Evolutionary conservation across 164 flowering plant species (phyloP).

Genomic region (Annona cherimola): DNA sequence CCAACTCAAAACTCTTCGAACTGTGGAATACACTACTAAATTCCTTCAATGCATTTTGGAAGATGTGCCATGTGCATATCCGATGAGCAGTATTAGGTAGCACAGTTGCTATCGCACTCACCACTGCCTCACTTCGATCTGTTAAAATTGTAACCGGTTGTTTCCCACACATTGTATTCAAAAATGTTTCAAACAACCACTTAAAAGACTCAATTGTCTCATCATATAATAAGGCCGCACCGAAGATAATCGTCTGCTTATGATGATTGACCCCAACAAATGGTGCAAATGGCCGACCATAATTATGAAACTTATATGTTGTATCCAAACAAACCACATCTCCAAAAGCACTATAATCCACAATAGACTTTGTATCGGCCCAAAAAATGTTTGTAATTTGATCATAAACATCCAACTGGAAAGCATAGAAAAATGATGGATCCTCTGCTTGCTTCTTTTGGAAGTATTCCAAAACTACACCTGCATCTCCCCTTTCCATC

Average conservation of each 20-base stretch:
- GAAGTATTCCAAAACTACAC: slow-evolving; percentile 10
- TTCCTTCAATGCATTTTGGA: slow-evolving; percentile 9
- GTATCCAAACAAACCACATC: slow-evolving; percentile 23
- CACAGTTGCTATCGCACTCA: slow-evolving; percentile 17
- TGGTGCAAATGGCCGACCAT: slow-evolving; percentile 16
- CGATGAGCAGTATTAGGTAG: slow-evolving; percentile 16
- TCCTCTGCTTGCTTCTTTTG: slow-evolving; percentile 5
- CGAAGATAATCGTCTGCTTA: slow-evolving; percentile 16
- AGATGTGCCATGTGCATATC: slow-evolving; percentile 15
- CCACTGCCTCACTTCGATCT: slow-evolving; percentile 11
- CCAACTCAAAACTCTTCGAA: background rate
- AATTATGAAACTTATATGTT: slow-evolving; percentile 2
- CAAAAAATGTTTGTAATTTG: slow-evolving; percentile 15
- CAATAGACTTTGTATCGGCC: slow-evolving; percentile 15
- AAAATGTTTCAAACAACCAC: slow-evolving; percentile 19
- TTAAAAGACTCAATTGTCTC: slow-evolving; percentile 13
- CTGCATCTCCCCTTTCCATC: slow-evolving; percentile 1
- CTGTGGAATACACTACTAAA: slow-evolving; percentile 6
- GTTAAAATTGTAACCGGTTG: slow-evolving; percentile 15
- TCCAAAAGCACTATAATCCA: slow-evolving; percentile 16
- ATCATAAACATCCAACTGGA: slow-evolving; percentile 16
- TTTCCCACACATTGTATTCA: slow-evolving; percentile 17
- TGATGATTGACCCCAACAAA: slow-evolving; percentile 25
- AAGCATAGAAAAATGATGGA: slow-evolving; percentile 15
- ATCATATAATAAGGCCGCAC: slow-evolving; percentile 16